Evolutionary conservation across 768 basidiomycete species (phyloP).

Genomic region (Tulasnella sp.): DNA sequence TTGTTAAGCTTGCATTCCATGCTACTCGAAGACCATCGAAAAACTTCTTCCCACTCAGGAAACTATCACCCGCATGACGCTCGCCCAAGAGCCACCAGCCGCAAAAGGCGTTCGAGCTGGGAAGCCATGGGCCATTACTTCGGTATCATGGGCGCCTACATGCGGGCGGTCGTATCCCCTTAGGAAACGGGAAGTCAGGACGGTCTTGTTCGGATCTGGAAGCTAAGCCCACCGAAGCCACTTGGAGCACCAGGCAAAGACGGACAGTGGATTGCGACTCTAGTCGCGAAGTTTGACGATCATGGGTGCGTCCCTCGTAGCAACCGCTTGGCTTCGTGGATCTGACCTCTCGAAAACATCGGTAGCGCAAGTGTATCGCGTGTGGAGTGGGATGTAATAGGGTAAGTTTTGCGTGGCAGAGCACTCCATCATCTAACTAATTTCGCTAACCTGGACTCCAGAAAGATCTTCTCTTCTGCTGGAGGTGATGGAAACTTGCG

Average conservation of each 20-base stretch:
- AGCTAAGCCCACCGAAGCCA: conserved; percentile 58
- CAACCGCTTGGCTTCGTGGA: neutral
- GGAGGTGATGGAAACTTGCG: conserved; percentile 81
- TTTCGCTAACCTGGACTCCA: conserved; percentile 35
- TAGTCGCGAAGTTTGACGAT: conserved; percentile 84
- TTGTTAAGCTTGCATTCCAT: neutral
- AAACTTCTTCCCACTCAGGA: conserved; percentile 63
- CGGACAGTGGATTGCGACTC: conserved; percentile 62
- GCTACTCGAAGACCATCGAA: conserved; percentile 56
- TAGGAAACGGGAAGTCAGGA: conserved; percentile 82
- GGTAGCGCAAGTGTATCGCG: conserved; percentile 66
- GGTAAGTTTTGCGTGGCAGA: conserved; percentile 44
- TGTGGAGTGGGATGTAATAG: conserved; percentile 94
- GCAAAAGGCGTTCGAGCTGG: conserved; percentile 35
- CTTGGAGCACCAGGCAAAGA: conserved; percentile 42
- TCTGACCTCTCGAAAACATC: neutral
- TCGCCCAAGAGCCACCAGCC: conserved; percentile 48
- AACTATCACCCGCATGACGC: conserved; percentile 59
- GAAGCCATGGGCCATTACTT: conserved; percentile 63
- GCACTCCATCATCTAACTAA: conserved; percentile 5
- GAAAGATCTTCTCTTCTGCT: conserved; percentile 76
- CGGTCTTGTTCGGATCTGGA: conserved; percentile 88
- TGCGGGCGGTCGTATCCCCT: conserved; percentile 94
- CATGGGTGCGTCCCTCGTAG: conserved; percentile 54
- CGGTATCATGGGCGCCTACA: conserved; percentile 89